Base-by-base conservation (phyloP, 108 stramenopile species). In the Nannochloropsis salina region DNA sequence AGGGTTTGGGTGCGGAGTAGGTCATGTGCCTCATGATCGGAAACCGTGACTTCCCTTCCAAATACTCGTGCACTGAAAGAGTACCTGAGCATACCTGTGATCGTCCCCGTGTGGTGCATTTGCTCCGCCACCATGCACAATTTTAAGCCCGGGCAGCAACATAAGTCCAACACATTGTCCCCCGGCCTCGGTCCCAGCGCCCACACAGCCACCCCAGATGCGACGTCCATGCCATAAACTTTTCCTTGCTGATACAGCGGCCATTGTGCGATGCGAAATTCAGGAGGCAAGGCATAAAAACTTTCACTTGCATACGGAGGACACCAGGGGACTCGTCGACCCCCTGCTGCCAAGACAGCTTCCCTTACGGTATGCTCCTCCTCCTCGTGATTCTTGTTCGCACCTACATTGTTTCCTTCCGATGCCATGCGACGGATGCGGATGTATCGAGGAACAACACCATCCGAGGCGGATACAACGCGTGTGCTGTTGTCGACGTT, bases 91-190 rank as follows among this genome's bases (percentile, higher is more conserved):
- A n/a, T n/a, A 74, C 61, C 61, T 6, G 61, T 74, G 61, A 74
- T n/a, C 8, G 81, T 41, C 81, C 81, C 81, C 81, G 11, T 5
- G 40, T 31, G 83, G 21, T 6, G 8, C 83, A 84, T 21, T 9
- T 6, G 42, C 40, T 84, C 83, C 6, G 83, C 83, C 83, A 84
- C 21, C 74, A 41, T 41, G 22, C 21, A 40, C n/a, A 84, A 9
- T 41, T 84, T 84, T 22, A 31, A 11, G 22, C 83, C 83, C 18
- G 83, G 83, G 42, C 42, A 41, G 44, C 83, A 84, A 41, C 83
- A 84, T 8, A 84, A 31, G 22, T 84, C 83, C 83, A 84, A 41
- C 45, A 84, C 81, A 11, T 22, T 40, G 5, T 41, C 40, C 11
- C 81, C 81, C 81, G 40, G 40, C 22, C 81, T 11, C 81, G 81